phyloP scores from a whole-genome alignment of 345 rosid species.

The Hypericum androsaemum region DNA sequence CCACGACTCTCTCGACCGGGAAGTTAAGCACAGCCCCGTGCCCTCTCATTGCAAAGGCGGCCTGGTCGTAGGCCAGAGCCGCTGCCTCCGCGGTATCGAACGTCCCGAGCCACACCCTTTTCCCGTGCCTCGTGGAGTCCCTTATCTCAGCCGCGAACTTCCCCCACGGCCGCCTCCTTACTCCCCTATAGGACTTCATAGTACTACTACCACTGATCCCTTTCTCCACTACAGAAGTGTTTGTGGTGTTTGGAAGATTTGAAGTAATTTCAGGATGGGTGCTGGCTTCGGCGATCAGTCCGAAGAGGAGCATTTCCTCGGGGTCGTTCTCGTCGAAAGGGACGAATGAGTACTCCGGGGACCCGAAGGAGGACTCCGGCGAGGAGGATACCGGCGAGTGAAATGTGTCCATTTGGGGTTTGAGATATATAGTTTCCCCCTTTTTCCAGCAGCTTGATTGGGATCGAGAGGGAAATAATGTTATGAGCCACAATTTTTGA shows the following conservation, averaged over 20 bases:
- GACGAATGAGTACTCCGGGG: constrained; percentile 45
- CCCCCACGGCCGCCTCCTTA: constrained; percentile 73
- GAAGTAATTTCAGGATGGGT: constrained; percentile 11
- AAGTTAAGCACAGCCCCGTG: constrained; percentile 46
- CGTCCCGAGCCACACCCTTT: constrained; percentile 64
- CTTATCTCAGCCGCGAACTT: constrained; percentile 75
- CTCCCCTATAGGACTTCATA: constrained; percentile 50
- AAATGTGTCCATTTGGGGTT: constrained; percentile 8
- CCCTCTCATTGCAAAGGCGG: constrained; percentile 66
- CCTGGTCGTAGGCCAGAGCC: constrained; percentile 67
- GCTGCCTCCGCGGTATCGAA: constrained; percentile 72
- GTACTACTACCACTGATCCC: constrained; percentile 22
- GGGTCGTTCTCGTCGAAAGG: constrained; percentile 94
- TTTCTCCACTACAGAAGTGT: constrained; percentile 17
- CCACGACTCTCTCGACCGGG: constrained; percentile 55
- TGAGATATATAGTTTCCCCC: too few species aligned
- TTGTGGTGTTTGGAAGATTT: constrained; percentile 11
- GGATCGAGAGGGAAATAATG: too few species aligned
- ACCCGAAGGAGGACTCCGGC: constrained; percentile 44
- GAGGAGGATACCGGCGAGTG: constrained; percentile 42
- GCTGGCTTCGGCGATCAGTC: constrained; percentile 37
- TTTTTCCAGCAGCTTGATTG: too few species aligned
- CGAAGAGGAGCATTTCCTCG: constrained; percentile 79
- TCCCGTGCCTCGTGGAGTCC: constrained; percentile 55
- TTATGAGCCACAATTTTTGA: too few species aligned